These are phyloP conservation scores for Pseudogymnoascus destructans DNA, from an alignment of 2,329 filamentous ascomycete genomes.

Conservation along the genomic window DNA sequence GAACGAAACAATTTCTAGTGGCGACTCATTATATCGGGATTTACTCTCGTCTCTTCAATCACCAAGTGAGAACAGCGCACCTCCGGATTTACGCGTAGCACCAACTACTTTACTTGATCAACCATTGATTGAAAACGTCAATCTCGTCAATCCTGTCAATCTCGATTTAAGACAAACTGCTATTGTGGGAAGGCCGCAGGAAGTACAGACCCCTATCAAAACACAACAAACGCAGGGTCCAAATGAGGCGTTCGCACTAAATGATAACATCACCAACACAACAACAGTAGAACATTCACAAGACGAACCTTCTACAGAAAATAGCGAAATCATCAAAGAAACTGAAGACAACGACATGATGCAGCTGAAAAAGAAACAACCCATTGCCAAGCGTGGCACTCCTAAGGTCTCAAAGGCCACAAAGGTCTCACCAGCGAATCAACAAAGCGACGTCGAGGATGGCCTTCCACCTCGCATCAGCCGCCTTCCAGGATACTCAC, in stretches of 20 bases:
- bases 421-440: background rate
- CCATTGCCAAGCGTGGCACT: background rate
- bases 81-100: background rate
- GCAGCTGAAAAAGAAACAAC: background rate
- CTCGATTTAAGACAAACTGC: background rate
- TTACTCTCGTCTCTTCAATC: background rate
- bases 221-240: conserved; percentile 1
- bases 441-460: background rate
- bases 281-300: background rate
- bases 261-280: conserved; percentile 3
- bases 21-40: background rate
- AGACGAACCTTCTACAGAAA: background rate
- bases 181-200: background rate
- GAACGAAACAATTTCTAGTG: background rate
- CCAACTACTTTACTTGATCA: background rate
- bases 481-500: background rate
- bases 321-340: background rate
- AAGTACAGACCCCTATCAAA: background rate
- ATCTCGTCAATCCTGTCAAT: background rate
- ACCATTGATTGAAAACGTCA: background rate
- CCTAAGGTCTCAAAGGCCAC: background rate
- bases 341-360: background rate
- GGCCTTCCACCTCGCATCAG: background rate
- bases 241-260: background rate
- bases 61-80: background rate